phyloP scores from a whole-genome alignment of 202 grass and related monocot genomes.

The Brachypodium distachyon region DNA sequence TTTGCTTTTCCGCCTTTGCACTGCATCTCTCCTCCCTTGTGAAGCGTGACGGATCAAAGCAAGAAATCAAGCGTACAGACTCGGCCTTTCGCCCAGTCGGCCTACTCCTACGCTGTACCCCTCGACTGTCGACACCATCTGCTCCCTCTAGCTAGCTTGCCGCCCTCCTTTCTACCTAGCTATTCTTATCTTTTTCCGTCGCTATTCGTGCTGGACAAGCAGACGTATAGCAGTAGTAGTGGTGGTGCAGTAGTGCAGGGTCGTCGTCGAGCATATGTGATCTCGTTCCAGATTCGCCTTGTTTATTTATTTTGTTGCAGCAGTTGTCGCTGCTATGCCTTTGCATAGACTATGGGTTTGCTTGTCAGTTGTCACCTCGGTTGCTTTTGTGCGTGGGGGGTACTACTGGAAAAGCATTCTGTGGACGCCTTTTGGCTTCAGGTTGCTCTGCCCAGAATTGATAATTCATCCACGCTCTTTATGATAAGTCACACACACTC shows the following conservation, averaged over 20 bases:
- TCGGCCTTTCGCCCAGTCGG: background rate
- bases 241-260: background rate
- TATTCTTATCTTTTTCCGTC: background rate
- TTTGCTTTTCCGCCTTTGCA: background rate
- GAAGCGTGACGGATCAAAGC: slow-evolving; percentile 18
- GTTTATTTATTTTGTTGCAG: background rate
- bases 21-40: background rate
- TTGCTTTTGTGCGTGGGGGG: background rate
- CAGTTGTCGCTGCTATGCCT: background rate
- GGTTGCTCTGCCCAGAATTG: background rate
- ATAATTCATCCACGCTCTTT: background rate
- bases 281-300: background rate
- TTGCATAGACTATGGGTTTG: background rate
- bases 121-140: background rate
- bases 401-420: slow-evolving; percentile 6
- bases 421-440: background rate
- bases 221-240: background rate
- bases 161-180: background rate
- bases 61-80: slow-evolving; percentile 9
- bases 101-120: background rate
- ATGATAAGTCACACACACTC: no score
- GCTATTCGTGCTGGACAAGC: background rate
- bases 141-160: background rate
- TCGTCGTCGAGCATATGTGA: background rate
- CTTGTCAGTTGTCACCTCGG: slow-evolving; percentile 13